Conservation (phyloP, 495 filamentous ascomycete species). For the Aspergillus diversus region DNA sequence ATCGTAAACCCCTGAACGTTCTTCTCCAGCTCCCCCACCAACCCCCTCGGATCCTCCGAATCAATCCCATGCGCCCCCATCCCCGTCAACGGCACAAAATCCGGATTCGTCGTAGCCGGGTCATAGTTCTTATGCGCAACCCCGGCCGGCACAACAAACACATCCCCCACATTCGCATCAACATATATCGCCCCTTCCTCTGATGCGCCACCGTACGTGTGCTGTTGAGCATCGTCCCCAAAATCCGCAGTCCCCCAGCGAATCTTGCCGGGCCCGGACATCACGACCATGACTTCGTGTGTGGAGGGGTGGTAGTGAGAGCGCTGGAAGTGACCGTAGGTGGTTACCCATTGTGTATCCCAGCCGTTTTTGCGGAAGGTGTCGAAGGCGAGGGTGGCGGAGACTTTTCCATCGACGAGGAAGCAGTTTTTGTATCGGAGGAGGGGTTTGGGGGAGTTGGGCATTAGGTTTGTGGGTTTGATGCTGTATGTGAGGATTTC, state of each 20-base stretch:
- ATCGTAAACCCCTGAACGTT: slow-evolving; percentile 22
- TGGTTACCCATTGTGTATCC: slow-evolving; percentile 38
- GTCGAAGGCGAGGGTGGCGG: slow-evolving; percentile 28
- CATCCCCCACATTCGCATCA: slow-evolving; percentile 35
- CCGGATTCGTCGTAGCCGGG: slow-evolving; percentile 13
- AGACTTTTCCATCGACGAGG: slow-evolving; percentile 13
- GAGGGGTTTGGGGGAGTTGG: slow-evolving; percentile 37
- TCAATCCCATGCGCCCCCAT: slow-evolving; percentile 29
- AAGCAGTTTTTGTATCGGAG: slow-evolving; percentile 32
- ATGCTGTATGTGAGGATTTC: background rate
- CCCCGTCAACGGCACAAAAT: slow-evolving; percentile 31
- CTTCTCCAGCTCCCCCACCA: slow-evolving; percentile 5
- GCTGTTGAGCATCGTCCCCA: background rate
- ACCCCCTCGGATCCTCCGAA: slow-evolving; percentile 18
- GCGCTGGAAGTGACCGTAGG: slow-evolving; percentile 37
- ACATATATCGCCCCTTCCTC: slow-evolving; percentile 27
- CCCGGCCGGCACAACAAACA: slow-evolving; percentile 43
- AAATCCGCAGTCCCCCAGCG: slow-evolving; percentile 41
- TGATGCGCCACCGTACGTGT: background rate
- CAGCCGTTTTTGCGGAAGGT: slow-evolving; percentile 39
- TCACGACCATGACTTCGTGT: slow-evolving; percentile 46
- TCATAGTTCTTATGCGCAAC: slow-evolving; percentile 38
- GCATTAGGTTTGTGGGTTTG: slow-evolving; percentile 35
- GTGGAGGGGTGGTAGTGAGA: slow-evolving; percentile 42
- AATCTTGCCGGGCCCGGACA: slow-evolving; percentile 38